phyloP scores from a whole-genome alignment of 2,329 filamentous ascomycete genomes.

The Ilyonectria mors-panacis region DNA sequence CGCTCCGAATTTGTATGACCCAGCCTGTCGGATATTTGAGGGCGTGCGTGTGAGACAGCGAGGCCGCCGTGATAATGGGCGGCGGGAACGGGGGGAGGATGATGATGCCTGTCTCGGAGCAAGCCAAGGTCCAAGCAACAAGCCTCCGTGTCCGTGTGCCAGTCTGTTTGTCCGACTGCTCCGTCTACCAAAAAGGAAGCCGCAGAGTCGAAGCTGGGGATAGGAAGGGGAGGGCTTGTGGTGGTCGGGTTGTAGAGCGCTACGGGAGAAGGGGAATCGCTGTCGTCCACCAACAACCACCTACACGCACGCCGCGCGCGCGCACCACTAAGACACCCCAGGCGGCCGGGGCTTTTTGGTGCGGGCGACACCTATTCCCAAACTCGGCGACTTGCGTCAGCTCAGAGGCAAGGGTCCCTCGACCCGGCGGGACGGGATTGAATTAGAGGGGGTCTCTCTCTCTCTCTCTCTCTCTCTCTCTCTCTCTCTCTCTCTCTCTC shows the following conservation, averaged over 20 bases:
- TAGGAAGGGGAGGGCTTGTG: too few relatives aligned
- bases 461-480: background rate
- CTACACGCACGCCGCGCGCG: background rate
- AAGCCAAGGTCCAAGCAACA: background rate
- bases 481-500: background rate
- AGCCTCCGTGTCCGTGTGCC: background rate
- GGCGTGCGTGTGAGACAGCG: background rate
- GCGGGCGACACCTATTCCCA: constrained; percentile 1
- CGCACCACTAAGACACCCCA: background rate
- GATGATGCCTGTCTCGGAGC: constrained; percentile 4
- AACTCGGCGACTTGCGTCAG: constrained; percentile 27
- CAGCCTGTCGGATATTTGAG: constrained; percentile 28
- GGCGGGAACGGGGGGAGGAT: constrained; percentile 6
- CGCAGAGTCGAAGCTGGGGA: too few relatives aligned
- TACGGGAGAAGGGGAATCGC: too few relatives aligned
- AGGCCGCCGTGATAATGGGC: background rate
- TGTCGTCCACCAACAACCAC: background rate
- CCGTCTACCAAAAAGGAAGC: background rate
- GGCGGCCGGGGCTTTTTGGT: background rate
- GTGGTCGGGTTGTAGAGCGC: too few relatives aligned
- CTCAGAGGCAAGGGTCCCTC: constrained; percentile 15
- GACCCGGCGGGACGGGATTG: background rate
- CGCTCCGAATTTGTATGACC: constrained; percentile 8
- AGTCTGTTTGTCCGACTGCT: background rate
- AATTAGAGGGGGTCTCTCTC: background rate